phyloP scores from a whole-genome alignment of 306 rosid species.

The Cotoneaster glaucophyllus region DNA sequence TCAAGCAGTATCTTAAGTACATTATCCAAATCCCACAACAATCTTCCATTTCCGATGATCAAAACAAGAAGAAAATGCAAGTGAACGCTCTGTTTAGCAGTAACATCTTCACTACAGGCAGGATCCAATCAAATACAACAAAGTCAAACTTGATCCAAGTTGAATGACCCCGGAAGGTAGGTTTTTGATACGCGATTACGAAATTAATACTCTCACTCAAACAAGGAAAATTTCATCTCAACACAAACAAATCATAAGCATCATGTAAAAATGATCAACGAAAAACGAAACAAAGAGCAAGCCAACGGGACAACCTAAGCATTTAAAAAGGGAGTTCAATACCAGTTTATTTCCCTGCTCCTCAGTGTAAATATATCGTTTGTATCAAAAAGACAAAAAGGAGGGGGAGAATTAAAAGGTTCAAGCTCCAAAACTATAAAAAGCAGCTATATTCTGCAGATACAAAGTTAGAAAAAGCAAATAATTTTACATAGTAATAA shows the following conservation, averaged over 20 bases:
- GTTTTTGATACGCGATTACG: neutral
- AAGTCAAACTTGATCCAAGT: neutral
- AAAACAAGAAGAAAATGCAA: neutral
- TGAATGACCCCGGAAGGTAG: neutral
- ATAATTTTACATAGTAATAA: neutral
- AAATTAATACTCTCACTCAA: neutral
- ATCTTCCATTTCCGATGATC: neutral
- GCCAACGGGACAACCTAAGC: neutral
- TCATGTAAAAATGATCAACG: neutral
- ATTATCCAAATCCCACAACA: neutral
- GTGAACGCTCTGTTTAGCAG: neutral
- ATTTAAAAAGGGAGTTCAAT: neutral
- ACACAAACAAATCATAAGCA: neutral
- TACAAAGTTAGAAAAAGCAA: neutral
- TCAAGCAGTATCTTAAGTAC: too few species aligned
- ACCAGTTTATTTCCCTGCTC: too few species aligned
- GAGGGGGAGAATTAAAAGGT: neutral
- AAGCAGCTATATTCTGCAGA: neutral
- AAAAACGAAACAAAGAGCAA: neutral
- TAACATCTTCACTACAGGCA: neutral
- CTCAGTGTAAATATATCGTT: too few species aligned
- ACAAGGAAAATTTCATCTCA: neutral
- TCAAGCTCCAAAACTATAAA: neutral
- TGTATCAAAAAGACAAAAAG: too few species aligned
- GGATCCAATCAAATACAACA: neutral